These are phyloP conservation scores for Ascochyta clinopodiicola DNA, from an alignment of 2,329 filamentous ascomycete genomes.

Conservation along the genomic window DNA sequence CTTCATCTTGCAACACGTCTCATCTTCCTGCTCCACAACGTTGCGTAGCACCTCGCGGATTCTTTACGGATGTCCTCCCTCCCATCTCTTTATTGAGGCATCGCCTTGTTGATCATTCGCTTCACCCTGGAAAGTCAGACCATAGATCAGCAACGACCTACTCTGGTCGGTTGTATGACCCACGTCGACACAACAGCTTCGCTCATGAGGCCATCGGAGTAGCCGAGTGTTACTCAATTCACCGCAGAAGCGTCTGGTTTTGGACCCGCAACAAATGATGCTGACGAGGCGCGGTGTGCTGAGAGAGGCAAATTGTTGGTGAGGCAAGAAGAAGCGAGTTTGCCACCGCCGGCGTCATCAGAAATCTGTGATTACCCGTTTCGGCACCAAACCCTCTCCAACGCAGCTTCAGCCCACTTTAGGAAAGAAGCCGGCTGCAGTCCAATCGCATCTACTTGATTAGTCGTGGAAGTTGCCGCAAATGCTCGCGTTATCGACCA, in stretches of 20 bases:
- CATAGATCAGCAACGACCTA: conserved; percentile 31
- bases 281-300: conserved; percentile 1
- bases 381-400: conserved; percentile 1
- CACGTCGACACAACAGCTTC: conserved; percentile 4
- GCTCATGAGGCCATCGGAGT: conserved; percentile 8
- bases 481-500: background rate
- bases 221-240: conserved; percentile 10
- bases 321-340: conserved; percentile 13
- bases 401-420: background rate
- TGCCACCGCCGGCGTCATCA: conserved; percentile 9
- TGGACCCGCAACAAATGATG: conserved; percentile 2
- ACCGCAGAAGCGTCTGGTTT: conserved; percentile 1
- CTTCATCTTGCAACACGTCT: conserved; percentile 34
- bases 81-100: conserved; percentile 16
- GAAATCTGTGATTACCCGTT: conserved; percentile 3
- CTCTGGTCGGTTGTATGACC: conserved; percentile 13
- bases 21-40: conserved; percentile 20
- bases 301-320: conserved; percentile 8
- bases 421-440: conserved; percentile 3
- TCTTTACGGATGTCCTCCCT: conserved; percentile 13
- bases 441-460: conserved; percentile 5
- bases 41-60: conserved; percentile 18
- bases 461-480: background rate
- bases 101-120: conserved; percentile 29
- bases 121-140: conserved; percentile 30